Percentiles rank a stretch among this genome's conserved stretches.
These are phyloP conservation scores for Nigrospora oryzae DNA, from an alignment of 2,329 filamentous ascomycete species.

Conservation along the genomic window DNA sequence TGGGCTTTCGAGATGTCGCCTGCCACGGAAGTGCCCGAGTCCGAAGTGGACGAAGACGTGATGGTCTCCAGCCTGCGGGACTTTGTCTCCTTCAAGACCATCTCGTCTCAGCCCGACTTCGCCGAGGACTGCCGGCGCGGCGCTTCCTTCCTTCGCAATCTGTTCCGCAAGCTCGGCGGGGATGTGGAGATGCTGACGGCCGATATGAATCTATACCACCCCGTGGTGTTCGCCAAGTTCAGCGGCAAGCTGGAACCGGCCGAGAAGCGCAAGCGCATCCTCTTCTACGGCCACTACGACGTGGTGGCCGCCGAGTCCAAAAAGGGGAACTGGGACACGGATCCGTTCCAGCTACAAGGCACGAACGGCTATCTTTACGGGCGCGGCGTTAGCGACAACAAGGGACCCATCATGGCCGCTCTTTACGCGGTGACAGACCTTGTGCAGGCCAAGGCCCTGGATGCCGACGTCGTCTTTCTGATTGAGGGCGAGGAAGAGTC, in stretches of 20 bases:
- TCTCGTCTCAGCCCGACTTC: constrained; percentile 80
- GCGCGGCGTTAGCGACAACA: constrained; percentile 95
- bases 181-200: constrained; percentile 86
- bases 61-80: constrained; percentile 68
- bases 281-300: constrained; percentile 98
- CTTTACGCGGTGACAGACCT: constrained; percentile 90
- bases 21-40: constrained; percentile 18
- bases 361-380: constrained; percentile 91
- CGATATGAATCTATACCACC: constrained; percentile 64
- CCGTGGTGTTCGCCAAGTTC: constrained; percentile 89
- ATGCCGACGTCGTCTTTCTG: constrained; percentile 84
- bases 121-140: constrained; percentile 88
- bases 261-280: constrained; percentile 68
- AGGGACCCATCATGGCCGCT: constrained; percentile 89
- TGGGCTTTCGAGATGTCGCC: constrained; percentile 63
- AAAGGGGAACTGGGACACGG: constrained; percentile 72
- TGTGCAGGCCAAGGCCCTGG: constrained; percentile 71
- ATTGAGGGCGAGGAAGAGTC: constrained; percentile 97
- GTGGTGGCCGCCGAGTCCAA: constrained; percentile 85
- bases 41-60: constrained; percentile 39
- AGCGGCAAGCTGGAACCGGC: constrained; percentile 61
- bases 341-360: constrained; percentile 85
- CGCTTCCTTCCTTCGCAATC: constrained; percentile 78
- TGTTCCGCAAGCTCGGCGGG: constrained; percentile 89
- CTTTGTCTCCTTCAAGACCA: constrained; percentile 85